These are phyloP conservation scores for Flueggea neowawraea DNA, from an alignment of 441 rosid genomes.

Conservation along the genomic window DNA sequence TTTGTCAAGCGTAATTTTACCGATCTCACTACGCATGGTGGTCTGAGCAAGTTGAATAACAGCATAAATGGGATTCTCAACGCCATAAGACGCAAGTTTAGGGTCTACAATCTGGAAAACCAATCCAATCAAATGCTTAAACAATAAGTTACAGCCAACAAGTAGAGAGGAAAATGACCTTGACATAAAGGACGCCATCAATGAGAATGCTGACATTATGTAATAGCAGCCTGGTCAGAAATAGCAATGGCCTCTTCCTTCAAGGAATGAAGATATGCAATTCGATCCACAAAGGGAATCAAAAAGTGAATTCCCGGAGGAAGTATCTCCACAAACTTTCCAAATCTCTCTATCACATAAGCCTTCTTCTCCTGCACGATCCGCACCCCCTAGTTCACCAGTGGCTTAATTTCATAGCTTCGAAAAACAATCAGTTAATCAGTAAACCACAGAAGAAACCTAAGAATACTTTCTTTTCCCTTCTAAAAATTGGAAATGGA, in stretches of 20 bases:
- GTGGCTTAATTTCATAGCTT: constrained; percentile 57
- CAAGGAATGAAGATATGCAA: constrained; percentile 93
- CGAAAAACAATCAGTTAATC: background rate
- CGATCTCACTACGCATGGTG: constrained; percentile 97
- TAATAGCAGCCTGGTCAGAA: constrained; percentile 86
- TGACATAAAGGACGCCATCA: constrained; percentile 87
- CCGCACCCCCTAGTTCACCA: constrained; percentile 79
- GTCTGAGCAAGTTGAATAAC: constrained; percentile 95
- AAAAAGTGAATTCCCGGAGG: constrained; percentile 85
- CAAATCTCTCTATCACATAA: constrained; percentile 85
- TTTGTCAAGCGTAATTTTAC: constrained; percentile 94
- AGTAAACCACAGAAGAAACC: background rate
- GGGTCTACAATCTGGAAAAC: constrained; percentile 80
- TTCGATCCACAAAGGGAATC: constrained; percentile 81
- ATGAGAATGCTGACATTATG: constrained; percentile 92
- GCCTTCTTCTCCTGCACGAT: constrained; percentile 92
- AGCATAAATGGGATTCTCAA: constrained; percentile 87
- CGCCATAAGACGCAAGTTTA: constrained; percentile 87
- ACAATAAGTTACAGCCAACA: background rate
- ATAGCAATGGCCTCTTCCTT: constrained; percentile 95
- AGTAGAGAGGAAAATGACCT: constrained; percentile 34
- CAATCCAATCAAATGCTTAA: too few species aligned
- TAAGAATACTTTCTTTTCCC: background rate
- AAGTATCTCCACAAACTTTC: constrained; percentile 74
- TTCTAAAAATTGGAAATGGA: too few species aligned